phyloP scores from a whole-genome alignment of 192 early-diverging fungal genomes.

The Coemansia sp. region DNA sequence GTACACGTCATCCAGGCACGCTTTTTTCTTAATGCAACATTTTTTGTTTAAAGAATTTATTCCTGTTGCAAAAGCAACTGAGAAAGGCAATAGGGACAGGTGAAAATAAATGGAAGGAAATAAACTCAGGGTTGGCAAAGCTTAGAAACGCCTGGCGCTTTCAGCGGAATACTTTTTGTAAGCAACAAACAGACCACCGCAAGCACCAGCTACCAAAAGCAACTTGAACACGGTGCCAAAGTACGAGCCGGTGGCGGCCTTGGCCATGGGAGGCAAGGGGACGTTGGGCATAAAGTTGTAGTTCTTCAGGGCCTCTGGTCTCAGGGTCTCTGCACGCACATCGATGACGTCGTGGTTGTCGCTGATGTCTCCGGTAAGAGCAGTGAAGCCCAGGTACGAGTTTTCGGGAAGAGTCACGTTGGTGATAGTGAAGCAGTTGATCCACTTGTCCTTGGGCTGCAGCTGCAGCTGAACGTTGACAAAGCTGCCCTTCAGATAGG shows the following conservation, averaged over 20 bases:
- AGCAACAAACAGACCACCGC: constrained; percentile 41
- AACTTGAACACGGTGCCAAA: constrained; percentile 42
- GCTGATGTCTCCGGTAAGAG: constrained; percentile 85
- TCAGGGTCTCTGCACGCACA: constrained; percentile 42
- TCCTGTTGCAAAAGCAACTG: background rate
- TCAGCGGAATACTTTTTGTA: constrained; percentile 50
- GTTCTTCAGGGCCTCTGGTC: constrained; percentile 47
- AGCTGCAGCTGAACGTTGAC: constrained; percentile 56
- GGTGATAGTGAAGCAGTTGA: constrained; percentile 75
- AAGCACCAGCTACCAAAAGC: constrained; percentile 39
- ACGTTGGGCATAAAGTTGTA: constrained; percentile 27
- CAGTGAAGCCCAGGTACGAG: constrained; percentile 87
- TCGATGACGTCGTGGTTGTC: constrained; percentile 60
- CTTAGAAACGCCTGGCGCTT: constrained; percentile 49
- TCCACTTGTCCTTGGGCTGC: constrained; percentile 65
- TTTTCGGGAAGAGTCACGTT: constrained; percentile 75
- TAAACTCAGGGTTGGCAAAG: background rate
- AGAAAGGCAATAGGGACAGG: background rate
- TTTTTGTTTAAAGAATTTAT: too few relatives aligned
- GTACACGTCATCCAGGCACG: background rate
- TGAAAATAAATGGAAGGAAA: too few relatives aligned
- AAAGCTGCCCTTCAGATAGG: constrained; percentile 66
- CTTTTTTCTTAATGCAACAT: too few relatives aligned
- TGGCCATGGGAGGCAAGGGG: constrained; percentile 6
- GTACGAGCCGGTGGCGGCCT: constrained; percentile 11